A percentile compares a stretch with the other conserved stretches of the same genome.
Evolutionary conservation across 1,284 basidiomycete genomes (phyloP).

Genomic region (Amylostereum areolatum): DNA sequence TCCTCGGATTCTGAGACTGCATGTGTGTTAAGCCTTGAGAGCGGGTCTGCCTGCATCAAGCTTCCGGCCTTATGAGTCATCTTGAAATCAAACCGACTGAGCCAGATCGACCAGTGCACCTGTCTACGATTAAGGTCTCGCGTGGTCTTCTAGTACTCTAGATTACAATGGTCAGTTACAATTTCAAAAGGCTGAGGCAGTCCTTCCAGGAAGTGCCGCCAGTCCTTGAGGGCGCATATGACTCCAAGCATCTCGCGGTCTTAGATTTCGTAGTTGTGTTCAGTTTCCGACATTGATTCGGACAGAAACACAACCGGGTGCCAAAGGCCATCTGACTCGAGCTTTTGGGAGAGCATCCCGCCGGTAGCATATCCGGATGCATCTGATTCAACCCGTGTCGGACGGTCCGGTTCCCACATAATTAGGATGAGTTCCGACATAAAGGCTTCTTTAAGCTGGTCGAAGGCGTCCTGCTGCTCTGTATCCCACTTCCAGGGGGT

Average conservation of each 20-base stretch:
- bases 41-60: background rate
- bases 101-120: slow-evolving; percentile 2
- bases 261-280: slow-evolving; percentile 19
- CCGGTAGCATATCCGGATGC: slow-evolving; percentile 4
- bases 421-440: slow-evolving; percentile 21
- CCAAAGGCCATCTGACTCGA: background rate
- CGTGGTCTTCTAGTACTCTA: slow-evolving; percentile 6
- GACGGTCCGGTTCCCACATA: background rate
- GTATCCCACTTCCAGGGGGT: background rate
- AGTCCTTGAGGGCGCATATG: slow-evolving; percentile 9
- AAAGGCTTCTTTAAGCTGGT: slow-evolving; percentile 20
- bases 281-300: background rate
- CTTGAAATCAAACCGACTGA: slow-evolving; percentile 1
- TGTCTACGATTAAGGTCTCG: slow-evolving; percentile 4
- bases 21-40: slow-evolving; percentile 13
- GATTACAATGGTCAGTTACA: slow-evolving; percentile 6
- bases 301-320: slow-evolving; percentile 8
- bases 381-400: background rate
- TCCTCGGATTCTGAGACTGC: background rate
- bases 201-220: slow-evolving; percentile 11
- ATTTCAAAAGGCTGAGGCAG: slow-evolving; percentile 3
- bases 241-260: slow-evolving; percentile 15
- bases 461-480: slow-evolving; percentile 16
- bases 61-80: slow-evolving; percentile 1
- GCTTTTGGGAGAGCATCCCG: slow-evolving; percentile 1